Evolutionary conservation across 1,284 basidiomycete species (phyloP), one percentile per base, ranked within the genome.

Genomic region (Microbotryum silenes-acaulis): DNA sequence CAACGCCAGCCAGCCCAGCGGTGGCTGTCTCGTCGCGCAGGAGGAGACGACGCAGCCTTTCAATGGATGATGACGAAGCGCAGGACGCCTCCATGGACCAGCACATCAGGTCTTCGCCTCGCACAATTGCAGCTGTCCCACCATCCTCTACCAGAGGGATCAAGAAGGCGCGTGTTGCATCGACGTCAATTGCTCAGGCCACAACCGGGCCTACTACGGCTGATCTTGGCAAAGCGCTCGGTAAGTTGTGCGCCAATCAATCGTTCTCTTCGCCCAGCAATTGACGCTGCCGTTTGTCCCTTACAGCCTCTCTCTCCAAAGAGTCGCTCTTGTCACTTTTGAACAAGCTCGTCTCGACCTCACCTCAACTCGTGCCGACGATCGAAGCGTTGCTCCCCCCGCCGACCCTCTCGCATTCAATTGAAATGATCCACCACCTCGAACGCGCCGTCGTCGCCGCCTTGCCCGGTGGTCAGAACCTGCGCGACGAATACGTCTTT

Each of bases 401-500:
- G 1, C 70, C 70, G 2, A 62, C 69, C 1, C 65, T 72, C 45
- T 55, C 69, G 6, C 48, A 59, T 44, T 58, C 65, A 21, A 63
- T 67, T 29, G 42, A 46, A 1, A 54, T 60, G 1, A 56, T 72
- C 37, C 14, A 54, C 18, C 23, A 51, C 12, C 57, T 62, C 33
- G 68, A 71, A 46, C 63, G 59, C 29, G 54, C 60, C n/a, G 53
- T 72, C 45, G n/a, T 64, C 12, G 49, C 54, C 44, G 67, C 69
- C 23, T 44, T 70, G 29, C 71, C 71, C 5, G 29, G 63, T 6
- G 68, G 68, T 25, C 44, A 54, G 18, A 54, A 55, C 49, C 37
- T 66, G n/a, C 65, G 71, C n/a, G 52, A 57, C 23, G 69, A 70
- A 14, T 71, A 72, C 61, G 50, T 72, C 49, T 70, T 61, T 63